These are phyloP conservation scores for Cercospora sesami DNA, from an alignment of 2,329 filamentous ascomycete genomes.

Conservation along the genomic window DNA sequence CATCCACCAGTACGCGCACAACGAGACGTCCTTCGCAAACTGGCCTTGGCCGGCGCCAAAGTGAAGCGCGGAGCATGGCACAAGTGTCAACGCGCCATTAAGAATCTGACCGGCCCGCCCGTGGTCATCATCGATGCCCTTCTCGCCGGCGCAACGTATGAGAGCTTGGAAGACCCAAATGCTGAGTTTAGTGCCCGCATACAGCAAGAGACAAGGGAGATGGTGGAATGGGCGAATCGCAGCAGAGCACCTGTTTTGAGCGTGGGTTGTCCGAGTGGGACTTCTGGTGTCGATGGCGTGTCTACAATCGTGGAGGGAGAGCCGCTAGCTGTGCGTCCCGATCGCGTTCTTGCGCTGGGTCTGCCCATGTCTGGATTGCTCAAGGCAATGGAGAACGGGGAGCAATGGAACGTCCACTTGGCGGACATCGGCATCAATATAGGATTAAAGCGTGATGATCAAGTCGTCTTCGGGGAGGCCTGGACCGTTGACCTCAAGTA, in stretches of 20 bases:
- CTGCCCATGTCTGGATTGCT: conserved; percentile 83
- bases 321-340: conserved; percentile 75
- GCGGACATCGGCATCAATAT: conserved; percentile 84
- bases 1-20: conserved; percentile 79
- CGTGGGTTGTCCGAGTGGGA: conserved; percentile 87
- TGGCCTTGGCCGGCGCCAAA: conserved; percentile 60
- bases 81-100: conserved; percentile 56
- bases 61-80: conserved; percentile 60
- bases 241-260: conserved; percentile 79
- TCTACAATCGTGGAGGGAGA: conserved; percentile 68
- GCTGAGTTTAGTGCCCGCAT: conserved; percentile 55
- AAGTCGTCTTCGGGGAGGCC: conserved; percentile 81
- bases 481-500: conserved; percentile 67
- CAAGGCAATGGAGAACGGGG: conserved; percentile 67
- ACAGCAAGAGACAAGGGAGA: conserved; percentile 79
- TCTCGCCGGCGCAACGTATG: conserved; percentile 83
- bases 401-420: conserved; percentile 71
- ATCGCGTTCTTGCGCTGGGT: conserved; percentile 80
- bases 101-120: conserved; percentile 61
- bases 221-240: conserved; percentile 92
- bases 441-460: conserved; percentile 79
- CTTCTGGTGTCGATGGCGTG: conserved; percentile 75
- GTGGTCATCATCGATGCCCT: conserved; percentile 87
- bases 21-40: conserved; percentile 77
- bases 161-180: conserved; percentile 67